Evolutionary conservation across 495 filamentous ascomycete genomes (phyloP), one percentile per base, ranked within the genome.

Genomic region (Talaromyces wortmannii): DNA sequence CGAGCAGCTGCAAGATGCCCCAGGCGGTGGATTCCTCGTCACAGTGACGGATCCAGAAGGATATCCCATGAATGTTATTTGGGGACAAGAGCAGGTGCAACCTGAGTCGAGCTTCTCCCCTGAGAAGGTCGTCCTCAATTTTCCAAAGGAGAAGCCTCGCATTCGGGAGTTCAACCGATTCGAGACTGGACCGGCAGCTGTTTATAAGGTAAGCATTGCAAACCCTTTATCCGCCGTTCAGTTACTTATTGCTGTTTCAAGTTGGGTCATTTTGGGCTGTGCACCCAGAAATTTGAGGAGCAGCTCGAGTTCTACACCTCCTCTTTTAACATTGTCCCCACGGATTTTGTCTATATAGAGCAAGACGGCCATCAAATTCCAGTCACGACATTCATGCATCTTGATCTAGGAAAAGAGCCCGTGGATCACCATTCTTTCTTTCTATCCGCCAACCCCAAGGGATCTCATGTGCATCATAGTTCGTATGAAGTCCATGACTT

Each of bases 341-440:
- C 56, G 0, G 59, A 67, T 13, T 44, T 61, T 13, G 42, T 59
- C 11, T 32, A 18, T n/a, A 50, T 47, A 40, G 51, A 16, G 3
- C 57, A 47, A 18, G 45, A 6, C 1, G 32, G 0, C 43, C 40
- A 1, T 3, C 7, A 23, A 40, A 65, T 76, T 45, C 70, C 86
- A 63, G 73, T 78, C 6, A 79, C 76, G 13, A 72, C 73, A 7
- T 89, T 89, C 67, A 66, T 77, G 63, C 83, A 86, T 44, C 68
- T 89, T 1, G 74, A 87, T 59, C 71, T 77, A 7, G 86, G 86
- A 0, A 58, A 65, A 1, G 75, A 82, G 5, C 68, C 73, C 33
- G 78, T 82, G 0, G 85, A 88, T 62, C 85, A 89, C 60, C 86
- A 89, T 65, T 74, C 67, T 31, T 83, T 88, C 65, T 87, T 88